These are phyloP conservation scores for Psidium guajava DNA, from an alignment of 345 rosid genomes.

Conservation along the genomic window DNA sequence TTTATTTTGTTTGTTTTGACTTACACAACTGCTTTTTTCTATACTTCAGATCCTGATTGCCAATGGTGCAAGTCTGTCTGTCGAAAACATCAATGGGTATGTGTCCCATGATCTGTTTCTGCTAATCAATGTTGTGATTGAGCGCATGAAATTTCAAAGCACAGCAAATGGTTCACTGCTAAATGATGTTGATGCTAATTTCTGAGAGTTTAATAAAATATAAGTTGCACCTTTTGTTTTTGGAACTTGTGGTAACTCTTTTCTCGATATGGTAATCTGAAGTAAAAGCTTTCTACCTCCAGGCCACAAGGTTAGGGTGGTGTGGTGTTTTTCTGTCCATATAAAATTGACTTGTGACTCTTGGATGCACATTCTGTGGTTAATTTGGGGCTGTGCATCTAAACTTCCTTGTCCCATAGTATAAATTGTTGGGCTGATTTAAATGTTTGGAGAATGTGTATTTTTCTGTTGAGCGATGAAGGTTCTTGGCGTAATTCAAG, in stretches of 20 bases:
- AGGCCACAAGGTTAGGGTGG: neutral
- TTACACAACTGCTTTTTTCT: neutral
- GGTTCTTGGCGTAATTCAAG: neutral
- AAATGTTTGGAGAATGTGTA: neutral
- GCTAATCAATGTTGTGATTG: neutral
- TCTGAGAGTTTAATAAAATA: neutral
- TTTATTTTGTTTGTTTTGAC: neutral
- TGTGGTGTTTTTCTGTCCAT: neutral
- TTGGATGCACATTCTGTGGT: neutral
- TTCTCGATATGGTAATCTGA: neutral
- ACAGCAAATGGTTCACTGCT: neutral
- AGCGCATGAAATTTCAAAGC: neutral
- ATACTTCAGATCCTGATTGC: conserved; percentile 63
- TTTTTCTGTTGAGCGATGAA: neutral
- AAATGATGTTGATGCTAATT: neutral
- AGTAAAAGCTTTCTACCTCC: neutral
- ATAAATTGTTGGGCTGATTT: neutral
- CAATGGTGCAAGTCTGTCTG: conserved; percentile 63
- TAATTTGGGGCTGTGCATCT: neutral
- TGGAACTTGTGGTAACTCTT: neutral
- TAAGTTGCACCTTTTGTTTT: neutral
- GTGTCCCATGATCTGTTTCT: neutral
- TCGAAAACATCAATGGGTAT: conserved; percentile 78
- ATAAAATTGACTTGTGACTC: neutral
- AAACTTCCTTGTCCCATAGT: neutral